Conservation (phyloP, 148 eudicot genomes). For the Camellia sinensis region DNA sequence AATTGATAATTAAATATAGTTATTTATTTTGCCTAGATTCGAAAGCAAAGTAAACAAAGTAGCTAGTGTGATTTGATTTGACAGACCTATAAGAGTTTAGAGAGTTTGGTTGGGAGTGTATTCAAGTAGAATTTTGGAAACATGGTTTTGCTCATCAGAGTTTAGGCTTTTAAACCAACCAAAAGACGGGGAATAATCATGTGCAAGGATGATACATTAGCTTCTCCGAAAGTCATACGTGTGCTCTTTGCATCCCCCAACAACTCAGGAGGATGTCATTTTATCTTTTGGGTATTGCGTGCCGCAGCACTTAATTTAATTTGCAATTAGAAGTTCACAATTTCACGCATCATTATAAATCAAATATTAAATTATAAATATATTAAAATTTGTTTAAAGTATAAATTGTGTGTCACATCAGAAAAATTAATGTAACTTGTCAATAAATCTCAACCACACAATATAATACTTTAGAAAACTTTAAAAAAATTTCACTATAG, state of each 20-base stretch:
- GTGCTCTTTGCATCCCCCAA: neutral
- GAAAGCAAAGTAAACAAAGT: neutral
- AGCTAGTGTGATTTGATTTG: neutral
- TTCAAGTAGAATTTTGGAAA: neutral
- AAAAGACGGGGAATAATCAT: neutral
- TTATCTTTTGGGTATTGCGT: neutral
- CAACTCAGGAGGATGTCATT: neutral
- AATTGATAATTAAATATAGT: neutral
- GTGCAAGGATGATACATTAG: neutral
- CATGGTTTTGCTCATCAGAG: neutral
- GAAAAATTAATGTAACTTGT: too few relatives aligned
- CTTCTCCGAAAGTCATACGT: conserved; percentile 14
- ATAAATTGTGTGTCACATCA: too few relatives aligned
- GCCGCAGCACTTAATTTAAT: too few relatives aligned
- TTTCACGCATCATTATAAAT: neutral
- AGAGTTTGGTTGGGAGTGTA: neutral
- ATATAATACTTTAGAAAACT: too few relatives aligned
- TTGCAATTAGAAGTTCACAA: neutral
- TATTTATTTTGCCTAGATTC: neutral
- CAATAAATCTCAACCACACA: too few relatives aligned
- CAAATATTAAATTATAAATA: too few relatives aligned
- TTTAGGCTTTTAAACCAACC: neutral
- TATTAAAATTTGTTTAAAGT: too few relatives aligned
- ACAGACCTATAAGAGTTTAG: neutral
- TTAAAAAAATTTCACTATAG: too few relatives aligned